phyloP scores from a whole-genome alignment of 1,139 yeast species.

The Saccharomyces hybrid region DNA sequence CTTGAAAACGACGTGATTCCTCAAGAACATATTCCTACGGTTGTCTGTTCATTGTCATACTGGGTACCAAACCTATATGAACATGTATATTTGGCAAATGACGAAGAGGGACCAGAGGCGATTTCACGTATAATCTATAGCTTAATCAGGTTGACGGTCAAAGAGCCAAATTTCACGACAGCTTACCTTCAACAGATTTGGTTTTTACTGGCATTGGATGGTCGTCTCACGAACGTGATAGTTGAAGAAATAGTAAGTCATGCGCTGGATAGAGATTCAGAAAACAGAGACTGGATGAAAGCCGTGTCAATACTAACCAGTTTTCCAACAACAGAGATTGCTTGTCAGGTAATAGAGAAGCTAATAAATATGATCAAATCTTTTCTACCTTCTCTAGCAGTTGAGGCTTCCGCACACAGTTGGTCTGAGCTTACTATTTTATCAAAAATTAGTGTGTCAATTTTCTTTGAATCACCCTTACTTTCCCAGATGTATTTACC shows the following conservation, averaged over 20 bases:
- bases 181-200: slow-evolving; percentile 58
- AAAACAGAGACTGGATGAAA: slow-evolving; percentile 61
- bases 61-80: slow-evolving; percentile 70
- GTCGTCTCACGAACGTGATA: slow-evolving; percentile 47
- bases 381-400: slow-evolving; percentile 39
- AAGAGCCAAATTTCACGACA: slow-evolving; percentile 36
- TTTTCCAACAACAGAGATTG: slow-evolving; percentile 65
- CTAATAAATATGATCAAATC: slow-evolving; percentile 42
- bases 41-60: slow-evolving; percentile 55
- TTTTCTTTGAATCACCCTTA: slow-evolving; percentile 65
- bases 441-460: slow-evolving; percentile 54
- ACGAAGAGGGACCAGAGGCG: slow-evolving; percentile 50
- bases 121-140: slow-evolving; percentile 56
- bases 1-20: slow-evolving; percentile 19
- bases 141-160: slow-evolving; percentile 51
- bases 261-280: slow-evolving; percentile 68
- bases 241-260: slow-evolving; percentile 69
- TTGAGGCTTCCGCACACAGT: slow-evolving; percentile 47
- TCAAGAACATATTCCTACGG: slow-evolving; percentile 18
- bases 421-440: slow-evolving; percentile 70
- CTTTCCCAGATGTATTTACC: slow-evolving; percentile 63
- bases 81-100: slow-evolving; percentile 46
- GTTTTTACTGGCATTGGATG: slow-evolving; percentile 59
- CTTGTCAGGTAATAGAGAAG: slow-evolving; percentile 56
- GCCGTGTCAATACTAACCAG: slow-evolving; percentile 54